phyloP scores from a whole-genome alignment of 768 basidiomycete species.

The Kwoniella europaea region DNA sequence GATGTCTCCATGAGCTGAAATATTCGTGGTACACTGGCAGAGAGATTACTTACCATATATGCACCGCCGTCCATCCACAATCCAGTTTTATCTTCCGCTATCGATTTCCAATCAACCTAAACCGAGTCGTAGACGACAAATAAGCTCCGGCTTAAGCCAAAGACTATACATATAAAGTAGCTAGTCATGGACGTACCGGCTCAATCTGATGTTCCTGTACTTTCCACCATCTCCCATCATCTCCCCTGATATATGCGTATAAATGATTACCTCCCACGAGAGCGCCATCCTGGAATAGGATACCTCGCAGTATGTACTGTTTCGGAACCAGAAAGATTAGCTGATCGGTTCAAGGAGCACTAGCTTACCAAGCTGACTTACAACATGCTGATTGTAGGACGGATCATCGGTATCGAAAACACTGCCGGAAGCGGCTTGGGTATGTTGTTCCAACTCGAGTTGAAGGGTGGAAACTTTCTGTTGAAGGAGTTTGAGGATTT shows the following conservation, averaged over 20 bases:
- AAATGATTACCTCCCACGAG: conserved; percentile 38
- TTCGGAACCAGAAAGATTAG: not conserved
- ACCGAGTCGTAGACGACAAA: not conserved
- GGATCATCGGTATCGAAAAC: conserved; percentile 47
- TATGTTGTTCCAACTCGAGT: conserved; percentile 30
- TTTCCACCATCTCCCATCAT: conserved; percentile 47
- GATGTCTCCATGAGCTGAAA: not conserved
- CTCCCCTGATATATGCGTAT: conserved; percentile 38
- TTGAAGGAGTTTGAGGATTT: conserved; percentile 27
- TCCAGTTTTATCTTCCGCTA: conserved; percentile 41
- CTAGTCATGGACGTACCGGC: conserved; percentile 18
- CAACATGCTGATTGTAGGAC: conserved; percentile 36
- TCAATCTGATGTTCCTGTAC: conserved; percentile 42
- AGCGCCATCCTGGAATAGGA: conserved; percentile 46
- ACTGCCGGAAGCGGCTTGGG: conserved; percentile 24
- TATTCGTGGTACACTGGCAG: not conserved
- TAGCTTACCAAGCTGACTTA: conserved; percentile 23
- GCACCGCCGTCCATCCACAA: conserved; percentile 50
- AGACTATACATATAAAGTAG: not conserved
- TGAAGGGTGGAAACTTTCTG: conserved; percentile 22
- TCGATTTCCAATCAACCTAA: conserved; percentile 32
- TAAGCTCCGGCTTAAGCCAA: not conserved
- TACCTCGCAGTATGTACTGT: conserved; percentile 39
- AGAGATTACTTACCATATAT: conserved; percentile 32
- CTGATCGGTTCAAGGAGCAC: not conserved